phyloP scores from a whole-genome alignment of 1,284 basidiomycete species.

The Cutaneotrichosporon cutaneum region DNA sequence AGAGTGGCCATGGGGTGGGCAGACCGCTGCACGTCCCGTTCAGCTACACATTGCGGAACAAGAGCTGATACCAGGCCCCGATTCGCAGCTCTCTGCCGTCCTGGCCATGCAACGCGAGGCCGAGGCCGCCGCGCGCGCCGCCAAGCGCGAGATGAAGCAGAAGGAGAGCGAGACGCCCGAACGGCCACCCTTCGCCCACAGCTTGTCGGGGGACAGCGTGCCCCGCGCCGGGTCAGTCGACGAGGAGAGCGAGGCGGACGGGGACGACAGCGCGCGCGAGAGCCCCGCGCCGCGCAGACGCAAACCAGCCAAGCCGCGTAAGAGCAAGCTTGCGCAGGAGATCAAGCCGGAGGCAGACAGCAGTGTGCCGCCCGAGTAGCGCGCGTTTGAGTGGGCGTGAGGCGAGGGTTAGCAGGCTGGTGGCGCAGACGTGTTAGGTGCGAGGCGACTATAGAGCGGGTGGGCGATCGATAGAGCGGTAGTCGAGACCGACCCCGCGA shows the following conservation, averaged over 20 bases:
- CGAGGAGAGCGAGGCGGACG: conserved; percentile 29
- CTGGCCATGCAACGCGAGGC: conserved; percentile 42
- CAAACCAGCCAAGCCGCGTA: conserved; percentile 31
- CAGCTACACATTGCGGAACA: too few species aligned
- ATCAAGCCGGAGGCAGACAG: conserved; percentile 26
- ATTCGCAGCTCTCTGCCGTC: conserved; percentile 37
- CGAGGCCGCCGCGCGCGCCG: conserved; percentile 28
- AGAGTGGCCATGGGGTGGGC: too few species aligned
- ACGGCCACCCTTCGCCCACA: conserved; percentile 19
- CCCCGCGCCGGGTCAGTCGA: conserved; percentile 14
- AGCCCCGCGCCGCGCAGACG: conserved; percentile 17
- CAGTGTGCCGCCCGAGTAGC: not conserved
- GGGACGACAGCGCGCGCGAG: conserved; percentile 24
- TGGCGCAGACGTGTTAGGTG: too few species aligned
- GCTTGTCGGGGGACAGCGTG: conserved; percentile 25
- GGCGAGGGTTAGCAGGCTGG: too few species aligned
- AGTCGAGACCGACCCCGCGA: not conserved
- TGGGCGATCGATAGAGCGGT: not conserved
- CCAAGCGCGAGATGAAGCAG: conserved; percentile 23
- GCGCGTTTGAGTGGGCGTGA: too few species aligned
- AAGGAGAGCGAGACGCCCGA: conserved; percentile 19
- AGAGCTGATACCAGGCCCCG: conserved; percentile 35
- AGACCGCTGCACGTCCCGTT: too few species aligned
- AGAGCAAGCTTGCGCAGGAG: conserved; percentile 48
- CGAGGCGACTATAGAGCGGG: too few species aligned